Evolutionary conservation across 257 asterid species (phyloP).

Genomic region (Linaria vulgaris): DNA sequence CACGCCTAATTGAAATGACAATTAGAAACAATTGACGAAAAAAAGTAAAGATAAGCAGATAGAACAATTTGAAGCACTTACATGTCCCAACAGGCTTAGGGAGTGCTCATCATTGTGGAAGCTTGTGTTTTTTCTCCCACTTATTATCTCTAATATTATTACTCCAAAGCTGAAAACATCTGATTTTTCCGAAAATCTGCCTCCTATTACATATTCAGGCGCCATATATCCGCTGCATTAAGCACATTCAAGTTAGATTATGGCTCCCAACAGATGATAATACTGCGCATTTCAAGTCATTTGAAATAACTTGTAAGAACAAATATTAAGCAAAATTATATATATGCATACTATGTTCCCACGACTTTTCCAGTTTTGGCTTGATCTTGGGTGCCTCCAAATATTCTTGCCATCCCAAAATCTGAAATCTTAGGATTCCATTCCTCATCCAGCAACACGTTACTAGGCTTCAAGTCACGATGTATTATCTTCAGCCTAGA

Average conservation of each 20-base stretch:
- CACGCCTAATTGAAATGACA: constrained; percentile 14
- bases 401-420: constrained; percentile 39
- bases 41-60: too few relatives aligned
- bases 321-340: too few relatives aligned
- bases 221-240: constrained; percentile 41
- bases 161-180: constrained; percentile 40
- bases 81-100: constrained; percentile 32
- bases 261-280: too few relatives aligned
- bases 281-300: too few relatives aligned
- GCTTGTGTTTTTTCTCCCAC: constrained; percentile 27
- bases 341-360: constrained; percentile 37
- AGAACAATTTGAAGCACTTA: constrained; percentile 10
- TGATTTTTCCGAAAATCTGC: constrained; percentile 35
- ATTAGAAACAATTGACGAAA: neutral
- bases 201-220: constrained; percentile 38
- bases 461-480: constrained; percentile 34
- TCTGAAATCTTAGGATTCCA: constrained; percentile 31
- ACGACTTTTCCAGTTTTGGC: constrained; percentile 33
- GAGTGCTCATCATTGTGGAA: constrained; percentile 19
- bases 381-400: constrained; percentile 30
- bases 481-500: constrained; percentile 35
- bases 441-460: constrained; percentile 30
- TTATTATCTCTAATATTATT: constrained; percentile 26
- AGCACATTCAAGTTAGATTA: neutral
- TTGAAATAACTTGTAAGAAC: too few relatives aligned